These are phyloP conservation scores for Eucalyptus brandiana DNA, from an alignment of 345 rosid species.

Conservation along the genomic window DNA sequence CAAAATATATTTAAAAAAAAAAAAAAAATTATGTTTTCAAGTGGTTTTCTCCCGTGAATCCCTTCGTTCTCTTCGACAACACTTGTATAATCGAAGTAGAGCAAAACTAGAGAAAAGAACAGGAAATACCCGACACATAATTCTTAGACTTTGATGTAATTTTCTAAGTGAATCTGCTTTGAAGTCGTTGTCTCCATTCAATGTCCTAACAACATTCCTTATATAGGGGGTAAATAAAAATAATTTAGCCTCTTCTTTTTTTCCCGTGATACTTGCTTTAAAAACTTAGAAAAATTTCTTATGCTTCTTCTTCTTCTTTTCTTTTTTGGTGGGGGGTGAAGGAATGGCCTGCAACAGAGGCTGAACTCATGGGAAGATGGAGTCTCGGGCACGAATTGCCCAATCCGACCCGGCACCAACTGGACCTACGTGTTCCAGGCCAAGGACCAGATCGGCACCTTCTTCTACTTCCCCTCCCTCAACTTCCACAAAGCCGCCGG, in stretches of 20 bases:
- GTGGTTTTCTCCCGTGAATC: neutral
- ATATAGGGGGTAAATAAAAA: neutral
- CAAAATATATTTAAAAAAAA: neutral
- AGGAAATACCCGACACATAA: neutral
- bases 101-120: neutral
- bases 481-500: slow-evolving; percentile 41
- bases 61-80: neutral
- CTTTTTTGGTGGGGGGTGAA: neutral
- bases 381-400: slow-evolving; percentile 50
- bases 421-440: slow-evolving; percentile 43
- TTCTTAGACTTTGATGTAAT: neutral
- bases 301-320: neutral
- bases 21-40: neutral
- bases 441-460: slow-evolving; percentile 50
- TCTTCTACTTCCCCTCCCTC: slow-evolving; percentile 37
- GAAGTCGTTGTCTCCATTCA: neutral
- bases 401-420: slow-evolving; percentile 27
- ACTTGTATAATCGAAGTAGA: neutral
- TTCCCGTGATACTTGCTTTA: neutral
- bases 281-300: neutral
- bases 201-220: neutral
- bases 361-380: slow-evolving; percentile 55
- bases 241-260: neutral
- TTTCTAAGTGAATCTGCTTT: neutral
- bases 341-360: slow-evolving; percentile 51